Evolutionary conservation across 2,329 filamentous ascomycete genomes (phyloP).

Genomic region (Colletotrichum caudatum): DNA sequence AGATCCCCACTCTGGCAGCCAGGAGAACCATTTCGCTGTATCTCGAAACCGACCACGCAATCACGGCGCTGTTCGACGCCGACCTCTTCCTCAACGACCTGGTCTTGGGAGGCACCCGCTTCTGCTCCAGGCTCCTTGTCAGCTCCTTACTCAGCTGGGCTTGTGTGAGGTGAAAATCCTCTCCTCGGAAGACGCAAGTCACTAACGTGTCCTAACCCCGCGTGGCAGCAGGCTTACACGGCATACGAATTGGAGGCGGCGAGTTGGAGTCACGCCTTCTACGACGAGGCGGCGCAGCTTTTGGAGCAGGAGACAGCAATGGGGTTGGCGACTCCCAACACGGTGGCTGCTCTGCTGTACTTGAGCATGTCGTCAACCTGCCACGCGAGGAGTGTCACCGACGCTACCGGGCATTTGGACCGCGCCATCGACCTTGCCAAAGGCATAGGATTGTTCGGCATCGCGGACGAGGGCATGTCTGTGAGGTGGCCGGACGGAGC

Average conservation of each 20-base stretch:
- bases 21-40: conserved; percentile 45
- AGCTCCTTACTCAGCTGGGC: conserved; percentile 29
- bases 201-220: not conserved
- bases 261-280: conserved; percentile 11
- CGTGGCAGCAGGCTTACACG: conserved; percentile 23
- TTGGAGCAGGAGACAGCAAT: not conserved
- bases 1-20: not conserved
- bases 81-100: conserved; percentile 48
- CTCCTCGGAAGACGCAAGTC: not conserved
- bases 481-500: conserved; percentile 6
- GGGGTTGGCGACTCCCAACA: conserved; percentile 3
- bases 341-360: conserved; percentile 22
- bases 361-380: conserved; percentile 31
- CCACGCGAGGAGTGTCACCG: conserved; percentile 1
- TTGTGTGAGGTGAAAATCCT: conserved; percentile 8
- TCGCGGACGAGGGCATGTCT: not conserved
- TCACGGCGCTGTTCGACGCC: conserved; percentile 48
- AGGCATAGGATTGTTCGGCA: conserved; percentile 19
- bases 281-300: conserved; percentile 11
- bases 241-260: conserved; percentile 5
- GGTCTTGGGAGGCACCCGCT: conserved; percentile 41
- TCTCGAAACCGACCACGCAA: conserved; percentile 48
- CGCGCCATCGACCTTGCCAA: conserved; percentile 14
- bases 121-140: conserved; percentile 49
- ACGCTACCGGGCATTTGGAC: conserved; percentile 17